phyloP scores from a whole-genome alignment of 352 stramenopile species.

The Phytophthora parvispora region DNA sequence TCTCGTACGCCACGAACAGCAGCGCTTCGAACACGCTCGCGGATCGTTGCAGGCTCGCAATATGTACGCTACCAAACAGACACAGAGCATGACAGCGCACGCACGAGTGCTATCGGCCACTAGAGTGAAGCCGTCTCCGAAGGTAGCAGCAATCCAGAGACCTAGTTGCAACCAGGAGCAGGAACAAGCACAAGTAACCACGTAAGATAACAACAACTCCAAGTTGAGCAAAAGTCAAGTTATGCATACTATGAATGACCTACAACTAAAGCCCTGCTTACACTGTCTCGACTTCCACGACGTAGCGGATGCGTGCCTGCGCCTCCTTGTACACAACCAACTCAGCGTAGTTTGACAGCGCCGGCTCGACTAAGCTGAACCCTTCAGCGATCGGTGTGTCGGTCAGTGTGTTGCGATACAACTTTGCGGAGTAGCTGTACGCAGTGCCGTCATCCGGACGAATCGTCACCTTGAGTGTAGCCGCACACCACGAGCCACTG shows the following conservation, averaged over 20 bases:
- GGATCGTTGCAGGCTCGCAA: constrained; percentile 73
- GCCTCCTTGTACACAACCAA: constrained; percentile 83
- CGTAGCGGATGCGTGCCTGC: constrained; percentile 78
- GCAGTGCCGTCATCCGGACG: constrained; percentile 11
- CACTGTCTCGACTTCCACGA: constrained; percentile 74
- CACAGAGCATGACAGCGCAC: constrained; percentile 41
- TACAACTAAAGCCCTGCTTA: background rate
- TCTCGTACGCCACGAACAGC: constrained; percentile 73
- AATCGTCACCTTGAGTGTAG: constrained; percentile 36
- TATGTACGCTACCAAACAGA: constrained; percentile 70
- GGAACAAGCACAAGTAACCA: constrained; percentile 17
- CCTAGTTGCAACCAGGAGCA: constrained; percentile 32
- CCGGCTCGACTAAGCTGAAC: constrained; percentile 23
- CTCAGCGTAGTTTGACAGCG: constrained; percentile 60
- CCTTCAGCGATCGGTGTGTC: constrained; percentile 17
- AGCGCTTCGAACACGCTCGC: constrained; percentile 64
- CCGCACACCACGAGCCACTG: constrained; percentile 33
- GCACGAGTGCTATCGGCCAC: constrained; percentile 27
- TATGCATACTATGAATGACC: background rate
- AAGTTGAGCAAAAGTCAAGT: constrained; percentile 4
- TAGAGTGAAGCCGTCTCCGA: constrained; percentile 18
- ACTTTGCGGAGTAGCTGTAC: constrained; percentile 56
- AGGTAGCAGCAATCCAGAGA: background rate
- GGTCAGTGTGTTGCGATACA: constrained; percentile 58
- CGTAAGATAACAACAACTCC: constrained; percentile 13